Evolutionary conservation across 352 stramenopile species (phyloP), one percentile per base, ranked within the genome.

Genomic region (Globisporangium nodosum): DNA sequence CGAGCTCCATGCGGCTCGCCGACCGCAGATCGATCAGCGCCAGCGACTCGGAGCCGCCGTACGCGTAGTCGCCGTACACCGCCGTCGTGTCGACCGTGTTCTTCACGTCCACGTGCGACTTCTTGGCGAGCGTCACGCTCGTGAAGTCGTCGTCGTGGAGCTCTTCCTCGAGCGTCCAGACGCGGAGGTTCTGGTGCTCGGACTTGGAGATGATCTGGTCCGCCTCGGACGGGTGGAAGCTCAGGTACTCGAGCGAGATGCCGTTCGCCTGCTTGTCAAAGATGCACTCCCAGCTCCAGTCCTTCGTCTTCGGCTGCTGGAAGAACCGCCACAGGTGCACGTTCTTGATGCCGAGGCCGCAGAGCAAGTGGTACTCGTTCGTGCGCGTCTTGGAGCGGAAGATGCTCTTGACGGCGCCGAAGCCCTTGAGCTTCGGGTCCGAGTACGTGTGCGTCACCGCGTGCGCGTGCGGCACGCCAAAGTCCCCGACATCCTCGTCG

Each of bases 201-300:
- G 85, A 94, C 70, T 94, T 94, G 46, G 81, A 88, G 54, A 92
- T 87, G 47, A 92, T 76, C 49, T 85, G 77, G 47, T 88, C 69
- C 6, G 68, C 49, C 5, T 68, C 65, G 3, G 73, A 65, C 13
- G 64, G 79, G 52, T 89, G 77, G 59, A 94, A 94, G 24, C 63
- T 72, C 18, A 94, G 70, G 55, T 88, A 83, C 66, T 94, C 85
- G 6, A 94, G 66, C 12, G 78, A 91, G 50, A 92, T 94, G 35
- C 85, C 85, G 57, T 94, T 94, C 30, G 79, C 92, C 58, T 89
- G 79, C 55, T 92, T 90, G 63, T 94, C 85, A 42, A 93, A 93
- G 5, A 94, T 66, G 64, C 85, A 94, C 63, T 94, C 79, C 83
- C 83, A 94, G 1, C 50, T 76, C 85, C 85, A 94, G 30, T 74